phyloP scores from a whole-genome alignment of 768 basidiomycete genomes.

The Bullera alba region DNA sequence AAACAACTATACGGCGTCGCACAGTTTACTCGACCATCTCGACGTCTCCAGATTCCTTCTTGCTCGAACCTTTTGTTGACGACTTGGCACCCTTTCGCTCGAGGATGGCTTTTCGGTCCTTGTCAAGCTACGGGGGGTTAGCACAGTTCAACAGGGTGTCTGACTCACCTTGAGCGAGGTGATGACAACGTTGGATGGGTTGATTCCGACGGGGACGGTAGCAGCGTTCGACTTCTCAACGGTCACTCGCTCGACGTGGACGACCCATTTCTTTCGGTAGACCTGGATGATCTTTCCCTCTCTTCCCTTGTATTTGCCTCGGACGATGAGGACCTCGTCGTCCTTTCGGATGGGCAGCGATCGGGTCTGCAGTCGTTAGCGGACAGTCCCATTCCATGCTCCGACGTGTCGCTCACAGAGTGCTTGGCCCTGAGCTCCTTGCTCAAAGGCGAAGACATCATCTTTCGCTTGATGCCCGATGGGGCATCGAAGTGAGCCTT shows the following conservation, averaged over 20 bases:
- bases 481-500: slow-evolving; percentile 97
- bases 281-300: slow-evolving; percentile 94
- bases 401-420: slow-evolving; percentile 57
- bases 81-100: slow-evolving; percentile 43
- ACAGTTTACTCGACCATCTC: slow-evolving; percentile 46
- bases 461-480: slow-evolving; percentile 89
- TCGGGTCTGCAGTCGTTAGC: slow-evolving; percentile 55
- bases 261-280: slow-evolving; percentile 98
- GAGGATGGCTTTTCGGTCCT: slow-evolving; percentile 47
- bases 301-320: slow-evolving; percentile 97
- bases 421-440: slow-evolving; percentile 91
- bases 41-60: slow-evolving; percentile 41
- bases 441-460: slow-evolving; percentile 92
- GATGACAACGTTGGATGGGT: slow-evolving; percentile 95
- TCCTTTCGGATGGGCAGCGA: slow-evolving; percentile 94
- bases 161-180: slow-evolving; percentile 68
- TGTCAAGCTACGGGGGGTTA: slow-evolving; percentile 30
- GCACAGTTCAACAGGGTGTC: slow-evolving; percentile 31
- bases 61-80: slow-evolving; percentile 17
- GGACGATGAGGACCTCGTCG: slow-evolving; percentile 92
- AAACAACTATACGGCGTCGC: neutral
- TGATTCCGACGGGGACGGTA: slow-evolving; percentile 84
- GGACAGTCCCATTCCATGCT: neutral
- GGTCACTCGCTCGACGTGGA: slow-evolving; percentile 95
- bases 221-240: slow-evolving; percentile 97